phyloP scores from a whole-genome alignment of 164 flowering plant genomes.

The Annona cherimola region DNA sequence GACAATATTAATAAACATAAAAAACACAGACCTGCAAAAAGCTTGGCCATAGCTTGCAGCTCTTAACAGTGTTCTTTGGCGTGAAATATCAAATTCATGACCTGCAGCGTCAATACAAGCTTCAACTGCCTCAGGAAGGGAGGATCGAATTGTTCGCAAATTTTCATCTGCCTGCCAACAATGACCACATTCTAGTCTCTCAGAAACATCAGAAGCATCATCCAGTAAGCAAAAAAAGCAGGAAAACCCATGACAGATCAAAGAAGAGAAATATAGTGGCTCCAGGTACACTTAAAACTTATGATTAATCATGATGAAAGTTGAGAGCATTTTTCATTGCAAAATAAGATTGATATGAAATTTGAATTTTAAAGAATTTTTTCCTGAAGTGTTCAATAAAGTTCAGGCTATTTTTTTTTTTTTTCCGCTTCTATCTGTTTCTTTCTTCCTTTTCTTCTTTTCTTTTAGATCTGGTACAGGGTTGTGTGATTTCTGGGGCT shows the following conservation, averaged over 20 bases:
- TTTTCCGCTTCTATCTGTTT: neutral
- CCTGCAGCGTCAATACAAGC: slow-evolving; percentile 98
- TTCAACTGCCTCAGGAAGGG: slow-evolving; percentile 93
- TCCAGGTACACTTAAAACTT: neutral
- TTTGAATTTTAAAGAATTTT: too few relatives aligned
- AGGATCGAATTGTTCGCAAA: slow-evolving; percentile 75
- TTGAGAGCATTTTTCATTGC: too few relatives aligned
- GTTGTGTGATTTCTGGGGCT: too few relatives aligned
- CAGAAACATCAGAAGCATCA: neutral
- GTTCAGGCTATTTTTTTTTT: too few relatives aligned
- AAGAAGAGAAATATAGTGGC: neutral
- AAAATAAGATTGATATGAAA: neutral
- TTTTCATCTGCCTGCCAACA: slow-evolving; percentile 91
- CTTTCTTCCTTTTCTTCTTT: too few relatives aligned
- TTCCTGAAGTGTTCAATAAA: neutral
- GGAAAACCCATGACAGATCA: neutral
- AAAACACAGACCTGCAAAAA: slow-evolving; percentile 70
- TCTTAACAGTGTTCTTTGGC: slow-evolving; percentile 79
- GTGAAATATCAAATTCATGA: slow-evolving; percentile 83
- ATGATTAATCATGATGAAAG: too few relatives aligned
- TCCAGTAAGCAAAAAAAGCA: neutral
- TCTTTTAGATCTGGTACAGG: too few relatives aligned
- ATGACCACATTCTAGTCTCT: slow-evolving; percentile 2
- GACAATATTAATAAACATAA: too few relatives aligned
- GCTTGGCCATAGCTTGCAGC: slow-evolving; percentile 99